Conservation (phyloP, 495 filamentous ascomycete genomes). For the Geopyxis carbonaria region DNA sequence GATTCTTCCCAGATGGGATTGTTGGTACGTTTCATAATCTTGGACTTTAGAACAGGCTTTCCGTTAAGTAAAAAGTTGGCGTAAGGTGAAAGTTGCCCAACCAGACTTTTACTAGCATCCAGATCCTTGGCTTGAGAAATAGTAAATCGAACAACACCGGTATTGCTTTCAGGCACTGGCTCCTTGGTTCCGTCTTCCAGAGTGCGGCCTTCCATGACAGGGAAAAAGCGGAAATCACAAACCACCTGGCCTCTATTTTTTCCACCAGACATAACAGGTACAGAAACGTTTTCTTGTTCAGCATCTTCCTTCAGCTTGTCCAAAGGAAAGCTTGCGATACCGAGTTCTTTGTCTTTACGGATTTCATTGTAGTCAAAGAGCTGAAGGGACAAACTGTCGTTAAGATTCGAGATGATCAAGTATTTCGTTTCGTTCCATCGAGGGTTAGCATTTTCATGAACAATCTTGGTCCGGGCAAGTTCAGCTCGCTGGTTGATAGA, state of each 20-base stretch:
- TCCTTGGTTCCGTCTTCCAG: constrained; percentile 59
- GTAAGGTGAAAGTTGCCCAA: constrained; percentile 82
- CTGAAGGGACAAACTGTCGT: constrained; percentile 64
- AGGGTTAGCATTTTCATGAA: constrained; percentile 70
- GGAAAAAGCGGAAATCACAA: constrained; percentile 86
- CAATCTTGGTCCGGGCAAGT: constrained; percentile 73
- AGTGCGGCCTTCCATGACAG: constrained; percentile 56
- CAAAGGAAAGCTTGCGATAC: constrained; percentile 63
- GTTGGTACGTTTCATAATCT: constrained; percentile 88
- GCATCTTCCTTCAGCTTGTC: constrained; percentile 59
- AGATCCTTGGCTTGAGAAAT: constrained; percentile 93
- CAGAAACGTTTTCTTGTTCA: constrained; percentile 64
- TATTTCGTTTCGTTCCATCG: constrained; percentile 95
- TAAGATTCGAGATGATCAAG: constrained; percentile 76
- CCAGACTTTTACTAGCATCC: constrained; percentile 71
- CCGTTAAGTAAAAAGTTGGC: constrained; percentile 73
- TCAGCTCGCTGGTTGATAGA: constrained; percentile 65
- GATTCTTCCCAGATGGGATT: constrained; percentile 82
- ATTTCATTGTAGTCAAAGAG: constrained; percentile 89
- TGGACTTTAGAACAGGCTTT: constrained; percentile 67
- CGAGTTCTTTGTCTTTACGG: constrained; percentile 92
- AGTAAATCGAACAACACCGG: constrained; percentile 81
- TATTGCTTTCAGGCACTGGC: constrained; percentile 72
- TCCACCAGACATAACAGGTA: constrained; percentile 73
- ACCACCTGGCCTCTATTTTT: constrained; percentile 64